A percentile compares a stretch with the other conserved stretches of the same genome.
Conservation (phyloP, 805 yeast genomes). For the Schizosaccharomyces osmophilus region DNA sequence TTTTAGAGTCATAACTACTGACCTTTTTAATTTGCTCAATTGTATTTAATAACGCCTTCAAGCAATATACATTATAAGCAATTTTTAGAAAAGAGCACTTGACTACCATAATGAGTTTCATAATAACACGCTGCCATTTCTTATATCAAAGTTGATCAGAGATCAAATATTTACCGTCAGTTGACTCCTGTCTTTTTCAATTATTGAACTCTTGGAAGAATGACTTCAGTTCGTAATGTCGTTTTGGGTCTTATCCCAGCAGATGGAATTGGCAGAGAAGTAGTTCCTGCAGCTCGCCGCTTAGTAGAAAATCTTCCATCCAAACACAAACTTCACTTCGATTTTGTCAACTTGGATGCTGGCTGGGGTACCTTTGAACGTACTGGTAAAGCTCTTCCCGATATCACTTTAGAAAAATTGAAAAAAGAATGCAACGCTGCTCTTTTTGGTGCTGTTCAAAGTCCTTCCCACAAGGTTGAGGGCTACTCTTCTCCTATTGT, state of each 20-base stretch:
- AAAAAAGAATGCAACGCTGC: constrained; percentile 84
- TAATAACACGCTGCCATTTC: too few relatives aligned
- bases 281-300: constrained; percentile 79
- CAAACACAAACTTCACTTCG: constrained; percentile 45
- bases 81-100: too few relatives aligned
- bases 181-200: not conserved
- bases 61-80: too few relatives aligned
- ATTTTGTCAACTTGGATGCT: constrained; percentile 72
- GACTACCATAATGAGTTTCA: too few relatives aligned
- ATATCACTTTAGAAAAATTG: constrained; percentile 60
- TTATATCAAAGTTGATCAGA: too few relatives aligned
- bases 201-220: not conserved
- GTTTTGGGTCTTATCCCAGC: constrained; percentile 63
- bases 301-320: constrained; percentile 62
- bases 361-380: constrained; percentile 83
- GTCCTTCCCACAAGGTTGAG: constrained; percentile 78
- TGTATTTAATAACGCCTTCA: too few relatives aligned
- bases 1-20: too few relatives aligned
- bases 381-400: constrained; percentile 92
- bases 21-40: too few relatives aligned
- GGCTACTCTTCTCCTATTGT: constrained; percentile 98
- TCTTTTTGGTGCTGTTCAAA: constrained; percentile 86
- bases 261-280: constrained; percentile 95
- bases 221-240: not conserved
- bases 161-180: not conserved